phyloP scores from a whole-genome alignment of 2,329 filamentous ascomycete species.

The Fusarium burgessii region DNA sequence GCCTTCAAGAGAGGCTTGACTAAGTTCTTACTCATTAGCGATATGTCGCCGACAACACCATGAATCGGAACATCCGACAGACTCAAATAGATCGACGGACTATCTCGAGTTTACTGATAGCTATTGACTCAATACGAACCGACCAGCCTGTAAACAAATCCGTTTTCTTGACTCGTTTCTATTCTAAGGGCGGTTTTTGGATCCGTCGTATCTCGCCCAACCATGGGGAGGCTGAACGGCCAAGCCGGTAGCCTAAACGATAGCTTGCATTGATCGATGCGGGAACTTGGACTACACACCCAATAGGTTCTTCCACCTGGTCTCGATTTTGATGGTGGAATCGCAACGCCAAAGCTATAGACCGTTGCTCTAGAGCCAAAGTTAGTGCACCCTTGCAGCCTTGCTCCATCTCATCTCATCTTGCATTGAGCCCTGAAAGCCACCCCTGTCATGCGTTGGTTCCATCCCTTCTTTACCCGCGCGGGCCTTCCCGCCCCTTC shows the following conservation, averaged over 20 bases:
- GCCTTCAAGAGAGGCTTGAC: neutral
- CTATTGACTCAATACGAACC: neutral
- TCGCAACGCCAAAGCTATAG: neutral
- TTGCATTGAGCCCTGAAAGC: conserved; percentile 1
- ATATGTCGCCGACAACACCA: neutral
- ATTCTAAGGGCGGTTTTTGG: neutral
- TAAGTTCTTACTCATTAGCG: neutral
- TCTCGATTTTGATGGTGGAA: neutral
- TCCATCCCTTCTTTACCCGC: conserved; percentile 30
- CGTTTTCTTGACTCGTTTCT: neutral
- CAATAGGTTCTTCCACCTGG: neutral
- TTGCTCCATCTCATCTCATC: neutral
- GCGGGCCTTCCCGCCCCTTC: conserved; percentile 41
- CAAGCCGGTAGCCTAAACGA: neutral
- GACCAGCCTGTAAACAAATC: no score
- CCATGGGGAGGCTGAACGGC: neutral
- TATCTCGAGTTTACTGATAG: neutral
- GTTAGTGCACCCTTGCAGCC: neutral
- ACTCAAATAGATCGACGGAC: neutral
- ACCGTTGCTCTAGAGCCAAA: neutral
- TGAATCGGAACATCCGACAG: neutral
- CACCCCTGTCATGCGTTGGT: conserved; percentile 33
- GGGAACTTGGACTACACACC: neutral
- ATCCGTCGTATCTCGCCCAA: neutral
- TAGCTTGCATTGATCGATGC: neutral